A percentile compares a stretch with the other conserved stretches of the same genome.
phyloP scores from a whole-genome alignment of 2,329 filamentous ascomycete genomes.

The Colletotrichum eleusines region DNA sequence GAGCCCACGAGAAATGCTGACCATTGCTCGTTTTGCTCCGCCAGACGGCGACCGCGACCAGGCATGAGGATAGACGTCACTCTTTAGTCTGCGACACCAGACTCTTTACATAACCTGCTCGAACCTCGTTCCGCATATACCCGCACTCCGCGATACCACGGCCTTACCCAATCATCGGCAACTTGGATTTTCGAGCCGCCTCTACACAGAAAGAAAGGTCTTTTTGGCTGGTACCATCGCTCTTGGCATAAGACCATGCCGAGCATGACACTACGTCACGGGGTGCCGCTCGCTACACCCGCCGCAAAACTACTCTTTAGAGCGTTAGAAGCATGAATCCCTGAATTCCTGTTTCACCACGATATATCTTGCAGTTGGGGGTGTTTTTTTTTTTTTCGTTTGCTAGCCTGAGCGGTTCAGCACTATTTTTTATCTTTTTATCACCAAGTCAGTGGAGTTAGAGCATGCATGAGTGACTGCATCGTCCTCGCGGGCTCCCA shows the following conservation, averaged over 20 bases:
- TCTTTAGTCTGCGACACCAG: constrained; percentile 31
- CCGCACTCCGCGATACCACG: constrained; percentile 34
- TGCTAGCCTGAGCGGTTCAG: constrained; percentile 24
- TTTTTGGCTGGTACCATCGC: neutral
- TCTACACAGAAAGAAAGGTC: neutral
- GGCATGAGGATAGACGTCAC: constrained; percentile 41
- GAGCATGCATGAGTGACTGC: constrained; percentile 10
- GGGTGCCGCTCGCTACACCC: constrained; percentile 30
- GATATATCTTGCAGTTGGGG: constrained; percentile 21
- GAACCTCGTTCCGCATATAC: constrained; percentile 36
- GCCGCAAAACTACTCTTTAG: constrained; percentile 4
- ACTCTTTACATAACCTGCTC: constrained; percentile 29
- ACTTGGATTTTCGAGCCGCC: constrained; percentile 3
- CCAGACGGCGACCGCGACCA: constrained; percentile 56
- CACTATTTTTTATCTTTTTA: constrained; percentile 16
- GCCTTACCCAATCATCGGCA: constrained; percentile 4
- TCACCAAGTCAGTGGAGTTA: constrained; percentile 25
- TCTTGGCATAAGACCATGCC: constrained; percentile 15
- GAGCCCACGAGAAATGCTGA: constrained; percentile 39
- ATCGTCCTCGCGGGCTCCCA: neutral
- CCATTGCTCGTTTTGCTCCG: constrained; percentile 36
- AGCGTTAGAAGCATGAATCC: constrained; percentile 31
- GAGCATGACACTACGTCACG: constrained; percentile 17
- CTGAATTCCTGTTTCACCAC: constrained; percentile 15
- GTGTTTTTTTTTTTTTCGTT: constrained; percentile 30